Evolutionary conservation across 1,139 yeast species (phyloP).

Genomic region (Spathaspora sp.): DNA sequence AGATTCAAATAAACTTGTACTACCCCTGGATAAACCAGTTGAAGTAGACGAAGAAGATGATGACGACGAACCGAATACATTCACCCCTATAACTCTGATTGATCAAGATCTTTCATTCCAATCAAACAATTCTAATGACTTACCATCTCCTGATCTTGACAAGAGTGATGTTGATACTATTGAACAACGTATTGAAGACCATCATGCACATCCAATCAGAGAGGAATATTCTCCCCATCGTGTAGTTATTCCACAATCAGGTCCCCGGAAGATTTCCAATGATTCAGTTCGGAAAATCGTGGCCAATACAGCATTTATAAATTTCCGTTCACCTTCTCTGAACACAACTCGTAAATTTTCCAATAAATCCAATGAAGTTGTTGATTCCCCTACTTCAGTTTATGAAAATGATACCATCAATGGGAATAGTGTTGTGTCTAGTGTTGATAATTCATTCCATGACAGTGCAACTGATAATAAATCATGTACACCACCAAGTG

Average conservation of each 20-base stretch:
- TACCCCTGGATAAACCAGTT: constrained; percentile 1
- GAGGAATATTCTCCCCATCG: background rate
- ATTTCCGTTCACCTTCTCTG: constrained; percentile 27
- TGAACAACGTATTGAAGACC: background rate
- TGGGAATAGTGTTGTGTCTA: background rate
- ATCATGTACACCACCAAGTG: constrained; percentile 2
- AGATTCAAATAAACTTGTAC: constrained; percentile 4
- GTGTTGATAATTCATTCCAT: background rate
- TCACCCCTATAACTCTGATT: background rate
- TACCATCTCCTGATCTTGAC: background rate
- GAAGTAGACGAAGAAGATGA: constrained; percentile 1
- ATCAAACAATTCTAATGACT: constrained; percentile 1
- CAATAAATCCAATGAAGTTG: constrained; percentile 6
- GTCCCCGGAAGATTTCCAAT: background rate
- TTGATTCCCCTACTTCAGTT: constrained; percentile 5
- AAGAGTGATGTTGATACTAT: background rate
- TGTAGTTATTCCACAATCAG: background rate
- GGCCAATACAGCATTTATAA: constrained; percentile 44
- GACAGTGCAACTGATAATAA: background rate
- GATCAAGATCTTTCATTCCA: constrained; percentile 4
- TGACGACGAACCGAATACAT: background rate
- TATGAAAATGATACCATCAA: constrained; percentile 2
- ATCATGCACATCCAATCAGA: background rate
- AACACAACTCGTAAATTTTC: background rate
- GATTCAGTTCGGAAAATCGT: constrained; percentile 14